A percentile compares a stretch with the other conserved stretches of the same genome.
These are phyloP conservation scores for Tuber aestivum DNA, from an alignment of 495 filamentous ascomycete species.

Conservation along the genomic window DNA sequence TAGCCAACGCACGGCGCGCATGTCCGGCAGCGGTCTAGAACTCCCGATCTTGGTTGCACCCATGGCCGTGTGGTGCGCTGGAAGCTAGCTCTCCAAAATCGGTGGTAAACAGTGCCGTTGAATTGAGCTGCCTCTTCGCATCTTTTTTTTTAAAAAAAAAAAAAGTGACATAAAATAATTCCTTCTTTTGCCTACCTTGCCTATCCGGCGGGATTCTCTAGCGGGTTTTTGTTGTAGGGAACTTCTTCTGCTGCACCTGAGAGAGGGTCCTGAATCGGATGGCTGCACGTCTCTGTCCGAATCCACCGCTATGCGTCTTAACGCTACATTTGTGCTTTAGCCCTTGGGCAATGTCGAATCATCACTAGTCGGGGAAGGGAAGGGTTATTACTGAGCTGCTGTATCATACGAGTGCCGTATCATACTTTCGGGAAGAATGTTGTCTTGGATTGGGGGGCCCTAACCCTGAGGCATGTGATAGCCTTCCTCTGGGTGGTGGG, in stretches of 20 bases:
- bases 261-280: neutral
- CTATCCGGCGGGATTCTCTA: neutral
- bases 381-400: neutral
- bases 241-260: neutral
- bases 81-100: no score
- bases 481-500: neutral
- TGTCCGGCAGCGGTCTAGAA: neutral
- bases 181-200: neutral
- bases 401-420: no score
- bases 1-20: neutral
- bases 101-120: neutral
- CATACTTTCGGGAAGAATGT: neutral
- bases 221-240: neutral
- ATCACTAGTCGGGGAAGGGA: neutral
- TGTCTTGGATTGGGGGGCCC: neutral
- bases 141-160: neutral
- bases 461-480: neutral
- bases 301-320: neutral
- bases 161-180: no score
- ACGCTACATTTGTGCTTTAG: neutral
- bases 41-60: no score
- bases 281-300: neutral
- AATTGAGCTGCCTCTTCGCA: neutral
- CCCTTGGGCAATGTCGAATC: neutral
- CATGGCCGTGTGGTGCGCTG: no score